Conservation (phyloP, 2,329 filamentous ascomycete genomes). For the Clarireedia paspali region DNA sequence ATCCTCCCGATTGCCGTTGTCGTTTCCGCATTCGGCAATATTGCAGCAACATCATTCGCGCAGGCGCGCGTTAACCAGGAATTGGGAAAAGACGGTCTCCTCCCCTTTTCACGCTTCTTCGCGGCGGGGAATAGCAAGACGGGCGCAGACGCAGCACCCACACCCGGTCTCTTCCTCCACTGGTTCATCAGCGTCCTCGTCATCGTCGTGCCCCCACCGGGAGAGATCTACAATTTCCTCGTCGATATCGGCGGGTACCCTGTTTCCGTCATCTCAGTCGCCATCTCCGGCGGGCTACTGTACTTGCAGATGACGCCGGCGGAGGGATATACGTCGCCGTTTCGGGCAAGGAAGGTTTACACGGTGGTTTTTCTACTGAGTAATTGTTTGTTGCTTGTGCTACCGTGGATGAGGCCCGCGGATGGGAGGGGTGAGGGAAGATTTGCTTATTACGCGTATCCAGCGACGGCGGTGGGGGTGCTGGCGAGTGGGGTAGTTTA, state of each 20-base stretch:
- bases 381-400: slow-evolving; percentile 30
- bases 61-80: slow-evolving; percentile 42
- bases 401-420: slow-evolving; percentile 32
- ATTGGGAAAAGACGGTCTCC: slow-evolving; percentile 38
- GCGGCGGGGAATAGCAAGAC: slow-evolving; percentile 14
- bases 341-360: slow-evolving; percentile 26
- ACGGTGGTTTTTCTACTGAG: slow-evolving; percentile 27
- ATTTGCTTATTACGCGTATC: slow-evolving; percentile 30
- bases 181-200: slow-evolving; percentile 53
- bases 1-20: slow-evolving; percentile 39
- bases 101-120: slow-evolving; percentile 35
- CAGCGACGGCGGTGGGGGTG: slow-evolving; percentile 29
- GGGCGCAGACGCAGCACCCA: slow-evolving; percentile 15
- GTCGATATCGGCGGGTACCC: slow-evolving; percentile 34
- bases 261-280: slow-evolving; percentile 31
- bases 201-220: slow-evolving; percentile 42
- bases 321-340: slow-evolving; percentile 20
- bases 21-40: slow-evolving; percentile 40
- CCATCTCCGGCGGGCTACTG: slow-evolving; percentile 30
- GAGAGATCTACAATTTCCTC: slow-evolving; percentile 33
- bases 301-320: slow-evolving; percentile 24
- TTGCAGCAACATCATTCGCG: slow-evolving; percentile 40
- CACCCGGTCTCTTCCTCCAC: slow-evolving; percentile 43
- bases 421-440: slow-evolving; percentile 20
- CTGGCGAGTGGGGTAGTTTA: slow-evolving; percentile 30